A percentile compares a stretch with the other conserved stretches of the same genome.
Evolutionary conservation across 805 yeast genomes (phyloP).

Genomic region (Kuraishia molischiana): DNA sequence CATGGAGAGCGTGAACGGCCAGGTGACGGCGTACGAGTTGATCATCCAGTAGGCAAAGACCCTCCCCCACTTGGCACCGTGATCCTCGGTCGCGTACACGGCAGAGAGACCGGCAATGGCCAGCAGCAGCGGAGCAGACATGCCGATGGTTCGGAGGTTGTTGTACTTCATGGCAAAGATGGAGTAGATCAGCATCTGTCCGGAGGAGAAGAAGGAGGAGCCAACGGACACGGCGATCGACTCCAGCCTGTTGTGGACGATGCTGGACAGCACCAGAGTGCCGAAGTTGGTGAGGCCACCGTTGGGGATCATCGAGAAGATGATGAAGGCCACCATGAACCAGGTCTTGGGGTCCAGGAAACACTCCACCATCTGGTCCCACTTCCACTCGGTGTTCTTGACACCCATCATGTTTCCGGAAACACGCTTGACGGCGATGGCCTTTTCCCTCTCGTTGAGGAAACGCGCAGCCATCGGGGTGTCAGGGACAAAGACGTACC

Average conservation of each 20-base stretch:
- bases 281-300: constrained; percentile 46
- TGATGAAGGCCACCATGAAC: constrained; percentile 33
- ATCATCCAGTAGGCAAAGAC: constrained; percentile 17
- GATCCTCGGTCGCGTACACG: constrained; percentile 9
- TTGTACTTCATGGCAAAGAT: constrained; percentile 3
- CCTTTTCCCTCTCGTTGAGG: constrained; percentile 23
- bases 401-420: constrained; percentile 12
- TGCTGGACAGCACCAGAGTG: constrained; percentile 13
- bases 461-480: constrained; percentile 36
- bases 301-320: constrained; percentile 42
- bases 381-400: constrained; percentile 17
- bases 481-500: constrained; percentile 40
- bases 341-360: constrained; percentile 29
- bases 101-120: constrained; percentile 10
- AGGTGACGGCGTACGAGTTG: constrained; percentile 16
- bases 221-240: constrained; percentile 7
- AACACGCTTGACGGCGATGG: constrained; percentile 21
- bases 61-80: constrained; percentile 12
- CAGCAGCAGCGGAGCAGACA: constrained; percentile 5
- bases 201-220: constrained; percentile 18
- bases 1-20: constrained; percentile 15
- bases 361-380: constrained; percentile 17
- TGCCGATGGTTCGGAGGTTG: constrained; percentile 3
- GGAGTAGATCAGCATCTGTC: constrained; percentile 11
- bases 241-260: constrained; percentile 10